Conservation (phyloP, 257 asterid species). For the Salvia splendens region DNA sequence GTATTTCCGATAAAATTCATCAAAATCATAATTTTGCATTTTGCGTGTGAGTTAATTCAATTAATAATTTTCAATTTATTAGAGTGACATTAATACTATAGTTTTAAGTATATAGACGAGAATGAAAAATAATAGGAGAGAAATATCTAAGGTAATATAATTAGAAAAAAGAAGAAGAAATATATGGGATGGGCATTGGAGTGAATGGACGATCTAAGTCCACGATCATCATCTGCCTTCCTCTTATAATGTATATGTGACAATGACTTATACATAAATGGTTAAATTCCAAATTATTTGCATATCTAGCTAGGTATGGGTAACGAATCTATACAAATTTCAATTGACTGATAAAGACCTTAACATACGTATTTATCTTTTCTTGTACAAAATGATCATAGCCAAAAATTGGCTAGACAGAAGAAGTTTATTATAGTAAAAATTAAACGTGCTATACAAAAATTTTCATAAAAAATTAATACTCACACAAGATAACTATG, state of each 20-base stretch:
- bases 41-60: too few relatives aligned
- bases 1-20: background rate
- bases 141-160: slow-evolving; percentile 1
- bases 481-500: too few relatives aligned
- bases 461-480: too few relatives aligned
- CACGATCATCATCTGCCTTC: slow-evolving; percentile 40
- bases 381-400: too few relatives aligned
- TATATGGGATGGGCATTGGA: slow-evolving; percentile 18
- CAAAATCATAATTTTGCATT: too few relatives aligned
- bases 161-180: background rate
- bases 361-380: background rate
- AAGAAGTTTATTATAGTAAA: too few relatives aligned
- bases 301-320: slow-evolving; percentile 33
- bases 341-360: slow-evolving; percentile 22
- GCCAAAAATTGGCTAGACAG: too few relatives aligned
- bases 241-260: slow-evolving; percentile 27
- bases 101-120: too few relatives aligned
- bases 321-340: background rate
- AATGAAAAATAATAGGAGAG: too few relatives aligned
- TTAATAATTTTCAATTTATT: too few relatives aligned
- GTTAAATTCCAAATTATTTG: slow-evolving; percentile 30
- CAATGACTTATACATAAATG: slow-evolving; percentile 9
- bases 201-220: slow-evolving; percentile 40
- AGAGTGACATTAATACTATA: too few relatives aligned
- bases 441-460: too few relatives aligned